Base-by-base conservation (phyloP, 2,329 filamentous ascomycete species). In the Helotiales sp. region DNA sequence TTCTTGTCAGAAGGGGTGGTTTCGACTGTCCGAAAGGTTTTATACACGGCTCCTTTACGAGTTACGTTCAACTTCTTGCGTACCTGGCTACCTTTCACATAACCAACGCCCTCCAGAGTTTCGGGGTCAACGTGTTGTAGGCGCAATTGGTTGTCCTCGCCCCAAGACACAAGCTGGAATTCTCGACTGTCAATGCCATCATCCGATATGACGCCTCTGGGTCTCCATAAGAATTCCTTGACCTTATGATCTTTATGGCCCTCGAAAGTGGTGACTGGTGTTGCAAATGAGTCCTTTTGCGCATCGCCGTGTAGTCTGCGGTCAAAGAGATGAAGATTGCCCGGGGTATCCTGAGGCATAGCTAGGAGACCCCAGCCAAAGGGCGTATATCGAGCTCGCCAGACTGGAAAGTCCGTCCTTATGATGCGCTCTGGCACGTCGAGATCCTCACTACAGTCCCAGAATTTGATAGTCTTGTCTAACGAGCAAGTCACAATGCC, bases 91-190 rank as follows among this genome's bases (percentile, higher is more conserved):
- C 90, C 91, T 69, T 87, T 91, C 46, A 84, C 78, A 70, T 90
- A 89, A 2, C 90, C 91, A 15, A 96, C 87, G 1, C 82, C 79
- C 57, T 83, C 78, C 0, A 95, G 77, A 29, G 86, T 77, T 25
- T 85, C 77, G 1, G 84, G 76, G 38, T 90, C 82, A 19, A 92
- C 82, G 48, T 85, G 86, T 69, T 96, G 90, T 27, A 97, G 79
- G 49, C 89, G 87, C 29, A 97, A 78, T 67, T 92, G 84, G 64
- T 89, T 89, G 71, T 97, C 93, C 49, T 90, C 87, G 25, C 92
- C 92, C 93, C 93, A 97, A 0, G 93, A 93, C 0, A 97, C 90
- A 17, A 97, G 79, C 72, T 97, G 93, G 63, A 96, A 97, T 52
- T 97, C 93, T 66, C 93, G 85, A 61, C 92, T 79, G 67, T 97